Conservation (phyloP, 2,329 filamentous ascomycete genomes). For the Atkinsonella hypoxylon region DNA sequence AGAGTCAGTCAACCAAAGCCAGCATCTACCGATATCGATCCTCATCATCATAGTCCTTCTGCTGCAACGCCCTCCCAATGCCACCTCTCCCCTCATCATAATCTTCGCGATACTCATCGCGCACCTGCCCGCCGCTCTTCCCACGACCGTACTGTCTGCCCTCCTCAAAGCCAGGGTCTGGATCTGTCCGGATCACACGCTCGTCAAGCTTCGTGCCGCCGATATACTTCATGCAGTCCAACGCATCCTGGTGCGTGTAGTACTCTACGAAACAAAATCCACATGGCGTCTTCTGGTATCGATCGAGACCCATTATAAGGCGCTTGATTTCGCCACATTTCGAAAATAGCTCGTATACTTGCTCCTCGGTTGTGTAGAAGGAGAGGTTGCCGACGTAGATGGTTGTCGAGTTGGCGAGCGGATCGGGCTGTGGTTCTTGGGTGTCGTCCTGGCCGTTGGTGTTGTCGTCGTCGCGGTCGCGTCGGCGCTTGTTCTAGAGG, state of each 20-base stretch:
- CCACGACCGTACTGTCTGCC: slow-evolving; percentile 91
- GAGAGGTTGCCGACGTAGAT: slow-evolving; percentile 98
- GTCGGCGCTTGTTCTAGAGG: slow-evolving; percentile 58
- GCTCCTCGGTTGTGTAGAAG: slow-evolving; percentile 97
- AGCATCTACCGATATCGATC: slow-evolving; percentile 11
- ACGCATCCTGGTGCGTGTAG: slow-evolving; percentile 91
- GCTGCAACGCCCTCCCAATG: slow-evolving; percentile 63
- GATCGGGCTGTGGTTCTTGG: slow-evolving; percentile 48
- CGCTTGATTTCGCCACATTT: slow-evolving; percentile 98
- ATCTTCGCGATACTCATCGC: slow-evolving; percentile 95
- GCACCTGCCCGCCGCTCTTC: slow-evolving; percentile 91
- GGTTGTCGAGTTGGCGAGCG: slow-evolving; percentile 76
- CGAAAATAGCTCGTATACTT: slow-evolving; percentile 92
- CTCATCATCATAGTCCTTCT: slow-evolving; percentile 20
- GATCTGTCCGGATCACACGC: slow-evolving; percentile 86
- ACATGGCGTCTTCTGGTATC: slow-evolving; percentile 94
- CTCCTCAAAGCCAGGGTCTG: slow-evolving; percentile 93
- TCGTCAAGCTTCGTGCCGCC: slow-evolving; percentile 97
- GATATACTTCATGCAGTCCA: slow-evolving; percentile 98
- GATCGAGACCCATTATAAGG: slow-evolving; percentile 92
- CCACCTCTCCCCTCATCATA: slow-evolving; percentile 92
- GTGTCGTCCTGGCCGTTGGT: slow-evolving; percentile 19
- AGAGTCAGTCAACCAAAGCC: background rate
- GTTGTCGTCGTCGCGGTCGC: slow-evolving; percentile 47
- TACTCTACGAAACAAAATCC: slow-evolving; percentile 99